Percentiles rank a stretch among this genome's conserved stretches.
These are phyloP conservation scores for Paecilomyces sp. DNA, from an alignment of 2,329 filamentous ascomycete species.

Conservation along the genomic window DNA sequence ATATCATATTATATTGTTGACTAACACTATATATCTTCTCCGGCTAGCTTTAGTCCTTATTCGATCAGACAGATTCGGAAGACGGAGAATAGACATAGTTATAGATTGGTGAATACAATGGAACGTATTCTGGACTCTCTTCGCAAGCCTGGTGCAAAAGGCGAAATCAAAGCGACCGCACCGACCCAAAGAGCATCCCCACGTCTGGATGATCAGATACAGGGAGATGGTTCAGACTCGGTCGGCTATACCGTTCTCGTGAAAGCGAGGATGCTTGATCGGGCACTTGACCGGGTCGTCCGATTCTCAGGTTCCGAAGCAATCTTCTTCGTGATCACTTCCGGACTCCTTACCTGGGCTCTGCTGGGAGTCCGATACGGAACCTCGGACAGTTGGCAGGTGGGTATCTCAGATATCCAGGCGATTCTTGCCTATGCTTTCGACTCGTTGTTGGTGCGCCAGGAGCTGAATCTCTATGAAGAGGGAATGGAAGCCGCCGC, in stretches of 20 bases:
- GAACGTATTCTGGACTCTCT: background rate
- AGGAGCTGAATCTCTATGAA: constrained; percentile 19
- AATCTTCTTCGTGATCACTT: constrained; percentile 23
- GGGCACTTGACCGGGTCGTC: constrained; percentile 20
- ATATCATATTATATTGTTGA: too few relatives aligned
- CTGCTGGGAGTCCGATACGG: constrained; percentile 20
- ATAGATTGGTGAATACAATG: background rate
- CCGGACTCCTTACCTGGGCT: constrained; percentile 20
- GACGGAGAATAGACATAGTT: background rate
- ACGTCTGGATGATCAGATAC: background rate
- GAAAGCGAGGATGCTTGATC: constrained; percentile 5
- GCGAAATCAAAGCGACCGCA: background rate
- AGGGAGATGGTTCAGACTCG: background rate
- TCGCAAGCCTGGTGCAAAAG: background rate
- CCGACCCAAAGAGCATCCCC: background rate
- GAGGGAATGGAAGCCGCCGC: constrained; percentile 9
- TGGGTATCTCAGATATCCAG: constrained; percentile 23
- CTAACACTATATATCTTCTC: too few relatives aligned
- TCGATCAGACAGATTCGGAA: background rate
- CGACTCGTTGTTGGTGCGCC: constrained; percentile 25
- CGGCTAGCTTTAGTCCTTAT: background rate
- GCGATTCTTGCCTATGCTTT: constrained; percentile 26
- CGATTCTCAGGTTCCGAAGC: constrained; percentile 17
- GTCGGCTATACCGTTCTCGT: background rate
- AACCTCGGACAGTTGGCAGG: constrained; percentile 16